phyloP scores from a whole-genome alignment of 2,329 filamentous ascomycete species.

The Botrytis paeoniae region DNA sequence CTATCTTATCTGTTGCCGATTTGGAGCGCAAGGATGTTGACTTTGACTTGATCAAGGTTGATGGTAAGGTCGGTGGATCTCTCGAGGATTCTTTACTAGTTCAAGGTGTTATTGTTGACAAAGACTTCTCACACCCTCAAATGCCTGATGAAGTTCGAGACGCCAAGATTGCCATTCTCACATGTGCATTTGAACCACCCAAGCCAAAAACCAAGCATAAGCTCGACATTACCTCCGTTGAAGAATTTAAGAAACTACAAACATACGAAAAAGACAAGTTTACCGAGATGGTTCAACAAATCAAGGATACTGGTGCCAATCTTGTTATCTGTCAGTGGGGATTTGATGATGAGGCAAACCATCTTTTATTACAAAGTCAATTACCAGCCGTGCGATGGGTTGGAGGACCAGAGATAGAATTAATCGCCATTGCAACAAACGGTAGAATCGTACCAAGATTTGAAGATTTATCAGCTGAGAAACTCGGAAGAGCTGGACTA shows the following conservation, averaged over 20 bases:
- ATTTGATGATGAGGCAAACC: conserved; percentile 98
- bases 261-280: conserved; percentile 96
- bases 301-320: conserved; percentile 96
- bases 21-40: conserved; percentile 95
- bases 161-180: conserved; percentile 96
- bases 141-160: conserved; percentile 95
- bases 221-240: conserved; percentile 92
- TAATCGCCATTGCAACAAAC: conserved; percentile 98
- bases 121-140: conserved; percentile 98
- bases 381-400: conserved; percentile 97
- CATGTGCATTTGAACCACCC: conserved; percentile 95
- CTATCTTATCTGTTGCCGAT: conserved; percentile 93
- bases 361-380: conserved; percentile 91
- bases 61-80: conserved; percentile 93
- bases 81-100: conserved; percentile 93
- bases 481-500: conserved; percentile 84
- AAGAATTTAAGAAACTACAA: conserved; percentile 98
- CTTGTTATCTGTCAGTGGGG: conserved; percentile 99
- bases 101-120: conserved; percentile 98
- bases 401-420: conserved; percentile 93
- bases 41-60: conserved; percentile 98
- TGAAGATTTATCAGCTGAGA: conserved; percentile 86
- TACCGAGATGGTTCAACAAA: conserved; percentile 96
- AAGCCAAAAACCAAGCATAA: conserved; percentile 99
- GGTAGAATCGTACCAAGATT: conserved; percentile 96